Base-by-base conservation (phyloP, 805 yeast species). In the Ogataea chonburiensis region DNA sequence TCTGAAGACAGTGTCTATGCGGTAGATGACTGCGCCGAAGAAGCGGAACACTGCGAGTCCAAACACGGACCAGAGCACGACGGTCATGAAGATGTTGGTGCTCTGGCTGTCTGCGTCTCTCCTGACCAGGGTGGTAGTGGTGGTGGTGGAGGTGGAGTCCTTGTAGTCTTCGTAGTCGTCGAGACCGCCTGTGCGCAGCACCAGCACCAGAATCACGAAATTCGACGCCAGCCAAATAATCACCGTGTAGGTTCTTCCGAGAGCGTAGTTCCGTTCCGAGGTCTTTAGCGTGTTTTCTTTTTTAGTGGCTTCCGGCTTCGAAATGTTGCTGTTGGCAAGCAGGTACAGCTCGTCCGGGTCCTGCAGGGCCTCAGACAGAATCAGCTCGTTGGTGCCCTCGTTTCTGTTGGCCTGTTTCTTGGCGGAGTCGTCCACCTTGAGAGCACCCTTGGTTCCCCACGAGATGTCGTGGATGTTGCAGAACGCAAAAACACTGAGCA, bases 401-500 rank as follows among this genome's bases (percentile, higher is more conserved):
- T 40, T 26, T 2, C 42, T 48, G 19, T 40, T 44, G 8, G 59
- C 58, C 38, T 95, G 95, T 50, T 88, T 72, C 56, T 71, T 89
- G 58, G 68, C 72, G 53, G 67, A 76, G 60, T 66, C 71, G 53
- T 70, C 83, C 2, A 33, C 40, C 57, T 77, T 74, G 4, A 76
- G 70, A 23, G 83, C 84, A 35, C 95, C 95, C 58, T 91, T 86
- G 3, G 96, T 91, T 61, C 97, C 97, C 97, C 98, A 89, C 5
- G 96, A 85, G 32, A 89, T 79, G 66, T 89, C 98, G 60, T 89
- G 95, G 42, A 89, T 81, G 61, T 89, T 91, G 67, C 96, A 88
- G 59, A 89, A 88, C 5, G 97, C 95, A 63, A 88, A 89, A 39
- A 89, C 89, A 55, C 86, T 86, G 55, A 91, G 68, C 41, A 88